These are phyloP conservation scores for Gentiana straminea DNA, from an alignment of 257 asterid species.

Conservation along the genomic window DNA sequence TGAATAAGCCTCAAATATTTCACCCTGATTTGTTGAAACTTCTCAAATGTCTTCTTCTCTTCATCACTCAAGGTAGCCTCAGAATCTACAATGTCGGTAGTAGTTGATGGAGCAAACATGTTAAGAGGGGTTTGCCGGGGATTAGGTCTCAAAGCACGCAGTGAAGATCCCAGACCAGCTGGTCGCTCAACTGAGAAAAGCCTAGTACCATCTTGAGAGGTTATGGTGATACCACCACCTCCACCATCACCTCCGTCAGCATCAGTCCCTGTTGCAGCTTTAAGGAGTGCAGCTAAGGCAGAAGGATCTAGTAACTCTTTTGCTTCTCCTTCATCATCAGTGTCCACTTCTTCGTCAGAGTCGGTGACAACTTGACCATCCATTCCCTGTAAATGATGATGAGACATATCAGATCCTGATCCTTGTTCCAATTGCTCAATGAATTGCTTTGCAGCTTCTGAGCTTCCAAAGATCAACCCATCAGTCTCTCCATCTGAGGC, in stretches of 20 bases:
- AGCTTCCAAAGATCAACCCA: slow-evolving; percentile 72
- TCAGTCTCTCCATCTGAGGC: slow-evolving; percentile 59
- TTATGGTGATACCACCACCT: slow-evolving; percentile 63
- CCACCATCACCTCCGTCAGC: slow-evolving; percentile 63
- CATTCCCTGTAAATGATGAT: slow-evolving; percentile 33
- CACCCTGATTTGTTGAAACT: slow-evolving; percentile 65
- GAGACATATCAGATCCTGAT: slow-evolving; percentile 43
- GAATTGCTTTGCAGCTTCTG: slow-evolving; percentile 80
- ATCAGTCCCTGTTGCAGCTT: slow-evolving; percentile 88
- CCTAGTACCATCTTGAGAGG: slow-evolving; percentile 84
- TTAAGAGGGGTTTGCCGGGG: slow-evolving; percentile 39
- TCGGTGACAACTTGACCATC: slow-evolving; percentile 95
- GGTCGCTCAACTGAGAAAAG: slow-evolving; percentile 93
- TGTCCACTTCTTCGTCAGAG: slow-evolving; percentile 83
- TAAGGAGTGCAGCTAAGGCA: slow-evolving; percentile 87
- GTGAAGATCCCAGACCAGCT: slow-evolving; percentile 88
- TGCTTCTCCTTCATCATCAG: slow-evolving; percentile 88
- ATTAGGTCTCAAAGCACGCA: slow-evolving; percentile 66
- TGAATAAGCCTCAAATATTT: slow-evolving; percentile 84
- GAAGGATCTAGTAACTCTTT: slow-evolving; percentile 79
- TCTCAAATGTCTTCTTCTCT: slow-evolving; percentile 79
- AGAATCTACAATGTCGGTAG: slow-evolving; percentile 36
- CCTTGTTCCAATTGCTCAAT: slow-evolving; percentile 81
- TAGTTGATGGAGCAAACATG: slow-evolving; percentile 35
- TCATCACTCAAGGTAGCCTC: slow-evolving; percentile 71